These are phyloP conservation scores for Leccinum pellstonianum DNA, from an alignment of 768 basidiomycete species.

Conservation along the genomic window DNA sequence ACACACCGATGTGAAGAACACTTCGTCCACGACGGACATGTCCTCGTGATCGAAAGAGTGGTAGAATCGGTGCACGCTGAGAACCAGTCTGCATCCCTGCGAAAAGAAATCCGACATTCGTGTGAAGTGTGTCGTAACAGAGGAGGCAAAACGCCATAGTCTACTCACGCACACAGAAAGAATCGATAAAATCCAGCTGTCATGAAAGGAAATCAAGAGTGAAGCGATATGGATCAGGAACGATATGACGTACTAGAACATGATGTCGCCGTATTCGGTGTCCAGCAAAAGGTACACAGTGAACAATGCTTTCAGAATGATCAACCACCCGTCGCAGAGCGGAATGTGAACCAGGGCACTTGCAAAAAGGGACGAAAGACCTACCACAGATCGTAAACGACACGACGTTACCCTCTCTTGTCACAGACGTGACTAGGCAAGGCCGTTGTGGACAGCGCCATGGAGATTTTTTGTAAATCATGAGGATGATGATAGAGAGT, in stretches of 20 bases:
- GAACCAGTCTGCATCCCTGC: conserved; percentile 10
- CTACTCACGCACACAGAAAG: conserved; percentile 10
- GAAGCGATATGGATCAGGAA: neutral
- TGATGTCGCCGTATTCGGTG: conserved; percentile 3
- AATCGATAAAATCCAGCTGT: conserved; percentile 8
- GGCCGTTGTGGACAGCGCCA: neutral
- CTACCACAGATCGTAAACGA: conserved; percentile 4
- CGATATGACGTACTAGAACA: conserved; percentile 12
- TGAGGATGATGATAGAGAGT: conserved; percentile 3
- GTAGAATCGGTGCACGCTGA: conserved; percentile 4
- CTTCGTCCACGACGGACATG: neutral
- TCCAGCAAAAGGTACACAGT: conserved; percentile 10
- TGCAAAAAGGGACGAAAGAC: neutral
- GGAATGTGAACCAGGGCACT: neutral
- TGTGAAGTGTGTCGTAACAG: neutral
- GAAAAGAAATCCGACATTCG: neutral
- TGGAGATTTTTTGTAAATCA: conserved; percentile 4
- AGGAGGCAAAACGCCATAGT: neutral
- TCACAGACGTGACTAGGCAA: neutral
- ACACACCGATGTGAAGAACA: neutral
- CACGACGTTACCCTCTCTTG: conserved; percentile 4
- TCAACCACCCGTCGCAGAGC: neutral
- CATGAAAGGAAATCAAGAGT: neutral
- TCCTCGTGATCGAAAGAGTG: neutral
- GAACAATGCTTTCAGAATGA: conserved; percentile 4